Base-by-base conservation (phyloP, 805 yeast species). In the Cyberlindnera nakhonratchasimensis region DNA sequence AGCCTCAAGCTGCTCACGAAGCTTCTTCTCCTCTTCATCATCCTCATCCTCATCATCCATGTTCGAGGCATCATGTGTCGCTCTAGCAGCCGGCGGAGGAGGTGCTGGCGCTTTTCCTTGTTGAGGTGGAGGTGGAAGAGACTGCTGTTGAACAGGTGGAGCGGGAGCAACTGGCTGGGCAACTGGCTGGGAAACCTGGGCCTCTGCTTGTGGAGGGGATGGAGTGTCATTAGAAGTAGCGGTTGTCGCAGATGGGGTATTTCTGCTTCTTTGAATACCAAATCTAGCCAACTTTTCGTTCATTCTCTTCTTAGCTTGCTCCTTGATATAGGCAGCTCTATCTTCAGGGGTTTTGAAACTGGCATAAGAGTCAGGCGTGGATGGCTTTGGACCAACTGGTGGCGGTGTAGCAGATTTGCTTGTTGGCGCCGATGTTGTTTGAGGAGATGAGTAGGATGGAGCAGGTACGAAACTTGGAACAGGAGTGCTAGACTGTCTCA, bases 281-380 rank as follows among this genome's bases (percentile, higher is more conserved):
- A 88, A 71, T 48, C 81, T 84, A 3, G 95, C 95, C 55, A 88
- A 70, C 54, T 88, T 72, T 54, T 86, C 95, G 47, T 80, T 81
- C 96, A 89, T 88, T 63, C 86, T 76, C 55, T 81, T 80, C 53
- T 77, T 77, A 3, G 87, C 87, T 56, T 86, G 91, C 14, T 88
- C 91, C 61, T 86, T 88, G 40, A 87, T 79, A 54, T 77, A 75
- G n/a, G 86, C 83, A 5, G 93, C 76, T 46, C 95, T 71, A 34
- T 85, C 90, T 45, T 78, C 84, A 1, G 85, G 72, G 10, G 78
- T 66, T 23, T 61, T 68, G 57, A 63, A 69, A 19, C 53, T 51
- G 14, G 62, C 46, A 20, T 53, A 52, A 11, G 59, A 52, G 17
- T 51, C 53, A 11, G 63, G 38, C 3, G 57, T 39, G 3, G 60